phyloP scores from a whole-genome alignment of 495 filamentous ascomycete genomes.

The Talaromyces thailandensis region DNA sequence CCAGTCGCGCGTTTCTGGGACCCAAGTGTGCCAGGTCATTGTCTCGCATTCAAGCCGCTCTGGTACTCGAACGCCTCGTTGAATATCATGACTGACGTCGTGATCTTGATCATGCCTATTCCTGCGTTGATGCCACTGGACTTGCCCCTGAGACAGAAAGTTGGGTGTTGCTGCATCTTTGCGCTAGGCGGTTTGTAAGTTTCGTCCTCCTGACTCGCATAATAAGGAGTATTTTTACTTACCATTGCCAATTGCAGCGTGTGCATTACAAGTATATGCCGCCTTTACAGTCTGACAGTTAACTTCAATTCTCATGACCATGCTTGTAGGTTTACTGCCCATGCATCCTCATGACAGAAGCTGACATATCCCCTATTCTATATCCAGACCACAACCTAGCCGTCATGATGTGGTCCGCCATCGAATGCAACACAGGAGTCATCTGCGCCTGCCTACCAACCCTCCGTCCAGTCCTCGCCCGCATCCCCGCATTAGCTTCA shows the following conservation, averaged over 20 bases:
- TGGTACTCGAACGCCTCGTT: conserved; percentile 43
- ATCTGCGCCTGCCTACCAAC: conserved; percentile 84
- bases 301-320: conserved; percentile 32
- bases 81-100: conserved; percentile 44
- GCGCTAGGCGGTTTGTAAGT: conserved; percentile 44
- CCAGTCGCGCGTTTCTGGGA: conserved; percentile 39
- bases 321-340: conserved; percentile 23
- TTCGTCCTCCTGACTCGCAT: background rate
- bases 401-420: conserved; percentile 67
- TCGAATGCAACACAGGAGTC: conserved; percentile 85
- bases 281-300: conserved; percentile 26
- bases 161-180: conserved; percentile 39
- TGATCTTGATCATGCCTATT: conserved; percentile 44
- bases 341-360: background rate
- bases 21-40: conserved; percentile 19
- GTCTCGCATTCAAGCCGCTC: conserved; percentile 30
- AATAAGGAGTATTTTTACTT: background rate
- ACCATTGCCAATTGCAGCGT: conserved; percentile 20
- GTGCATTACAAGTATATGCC: conserved; percentile 36
- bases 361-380: background rate
- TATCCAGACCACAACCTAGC: conserved; percentile 43
- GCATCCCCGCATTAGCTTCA: background rate
- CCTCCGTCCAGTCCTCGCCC: conserved; percentile 62
- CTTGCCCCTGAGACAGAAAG: conserved; percentile 36
- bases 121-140: conserved; percentile 35